Conservation (phyloP, 75 land plant species). For the Pinus tabuliformis region DNA sequence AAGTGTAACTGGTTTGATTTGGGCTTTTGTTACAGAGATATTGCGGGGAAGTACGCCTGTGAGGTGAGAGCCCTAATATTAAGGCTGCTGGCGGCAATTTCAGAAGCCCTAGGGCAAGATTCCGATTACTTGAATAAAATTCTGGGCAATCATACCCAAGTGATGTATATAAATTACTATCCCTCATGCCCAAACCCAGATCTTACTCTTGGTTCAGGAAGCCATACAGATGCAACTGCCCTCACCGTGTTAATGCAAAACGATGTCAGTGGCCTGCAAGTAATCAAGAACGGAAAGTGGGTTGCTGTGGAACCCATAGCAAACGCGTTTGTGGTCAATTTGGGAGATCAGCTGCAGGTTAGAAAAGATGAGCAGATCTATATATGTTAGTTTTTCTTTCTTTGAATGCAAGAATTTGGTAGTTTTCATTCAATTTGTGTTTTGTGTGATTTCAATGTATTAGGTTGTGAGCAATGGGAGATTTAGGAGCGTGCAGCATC, state of each 20-base stretch:
- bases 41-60: conserved; percentile 31
- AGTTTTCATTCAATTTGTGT: too few relatives aligned
- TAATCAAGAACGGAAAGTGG: conserved; percentile 39
- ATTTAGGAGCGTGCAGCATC: conserved; percentile 50
- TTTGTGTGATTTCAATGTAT: too few relatives aligned
- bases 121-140: too few relatives aligned
- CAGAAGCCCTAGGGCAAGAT: too few relatives aligned
- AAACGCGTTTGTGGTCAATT: background rate
- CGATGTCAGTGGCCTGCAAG: conserved; percentile 51
- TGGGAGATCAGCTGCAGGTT: background rate
- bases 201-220: conserved; percentile 53
- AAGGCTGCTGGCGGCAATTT: too few relatives aligned
- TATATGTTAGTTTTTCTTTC: too few relatives aligned
- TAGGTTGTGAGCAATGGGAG: conserved; percentile 45
- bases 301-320: conserved; percentile 8
- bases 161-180: conserved; percentile 61
- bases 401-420: too few relatives aligned
- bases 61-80: conserved; percentile 16
- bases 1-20: background rate
- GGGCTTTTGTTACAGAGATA: conserved; percentile 12
- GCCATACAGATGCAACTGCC: conserved; percentile 53
- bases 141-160: background rate
- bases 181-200: conserved; percentile 78
- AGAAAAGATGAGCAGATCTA: background rate
- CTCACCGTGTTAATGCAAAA: conserved; percentile 58